phyloP scores from a whole-genome alignment of 75 land plant genomes.

The Pinus tabuliformis region DNA sequence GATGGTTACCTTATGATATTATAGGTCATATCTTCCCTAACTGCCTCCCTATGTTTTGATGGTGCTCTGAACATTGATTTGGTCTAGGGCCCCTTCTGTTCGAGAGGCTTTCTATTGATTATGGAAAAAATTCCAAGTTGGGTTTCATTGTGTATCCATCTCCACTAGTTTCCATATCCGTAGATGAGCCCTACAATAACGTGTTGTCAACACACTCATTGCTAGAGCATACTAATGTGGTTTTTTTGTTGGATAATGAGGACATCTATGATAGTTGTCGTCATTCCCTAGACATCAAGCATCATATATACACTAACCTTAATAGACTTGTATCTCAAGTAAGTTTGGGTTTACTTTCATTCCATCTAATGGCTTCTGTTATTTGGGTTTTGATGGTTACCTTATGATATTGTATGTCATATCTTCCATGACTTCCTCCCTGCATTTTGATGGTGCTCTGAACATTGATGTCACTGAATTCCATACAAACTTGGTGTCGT shows the following conservation, averaged over 20 bases:
- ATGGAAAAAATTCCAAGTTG: conserved; percentile 37
- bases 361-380: no score
- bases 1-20: no score
- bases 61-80: conserved; percentile 9
- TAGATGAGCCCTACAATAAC: conserved; percentile 38
- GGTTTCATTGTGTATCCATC: conserved; percentile 72
- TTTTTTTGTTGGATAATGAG: conserved; percentile 39
- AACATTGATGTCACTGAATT: conserved; percentile 63
- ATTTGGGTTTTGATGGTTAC: no score
- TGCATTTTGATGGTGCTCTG: conserved; percentile 56
- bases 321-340: conserved; percentile 48
- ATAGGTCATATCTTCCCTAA: no score
- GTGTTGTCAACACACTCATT: conserved; percentile 51
- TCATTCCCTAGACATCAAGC: conserved; percentile 47
- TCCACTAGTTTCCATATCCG: conserved; percentile 55
- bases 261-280: conserved; percentile 56
- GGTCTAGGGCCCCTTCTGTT: conserved; percentile 64
- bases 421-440: conserved; percentile 50
- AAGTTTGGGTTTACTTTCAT: not conserved
- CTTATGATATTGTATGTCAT: not conserved
- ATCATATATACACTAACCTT: conserved; percentile 67
- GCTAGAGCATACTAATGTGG: conserved; percentile 58
- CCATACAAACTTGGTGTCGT: conserved; percentile 48
- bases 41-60: no score
- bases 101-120: conserved; percentile 60